These are phyloP conservation scores for Murraya koenigii DNA, from an alignment of 345 rosid species.

Conservation along the genomic window DNA sequence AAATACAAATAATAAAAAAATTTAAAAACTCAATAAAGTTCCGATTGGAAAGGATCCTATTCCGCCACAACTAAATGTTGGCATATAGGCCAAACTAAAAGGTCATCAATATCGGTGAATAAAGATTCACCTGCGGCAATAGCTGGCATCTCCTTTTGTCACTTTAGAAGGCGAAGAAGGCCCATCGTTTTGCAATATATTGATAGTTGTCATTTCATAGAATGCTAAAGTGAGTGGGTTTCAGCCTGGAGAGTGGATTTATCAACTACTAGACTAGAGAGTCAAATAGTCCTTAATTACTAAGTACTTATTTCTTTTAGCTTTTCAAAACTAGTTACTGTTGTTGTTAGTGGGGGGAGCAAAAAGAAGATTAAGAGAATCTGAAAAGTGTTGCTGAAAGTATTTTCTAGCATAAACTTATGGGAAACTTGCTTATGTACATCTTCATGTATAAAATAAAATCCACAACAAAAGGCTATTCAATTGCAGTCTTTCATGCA, in stretches of 20 bases:
- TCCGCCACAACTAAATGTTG: neutral
- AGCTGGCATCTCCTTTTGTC: constrained; percentile 9
- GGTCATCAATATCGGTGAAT: neutral
- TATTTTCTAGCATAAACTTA: neutral
- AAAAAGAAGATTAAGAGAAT: neutral
- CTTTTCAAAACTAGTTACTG: neutral
- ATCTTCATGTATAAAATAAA: neutral
- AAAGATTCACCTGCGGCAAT: neutral
- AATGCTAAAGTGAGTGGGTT: neutral
- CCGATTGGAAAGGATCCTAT: too few species aligned
- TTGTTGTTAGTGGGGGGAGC: neutral
- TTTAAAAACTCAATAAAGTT: too few species aligned
- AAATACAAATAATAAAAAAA: too few species aligned
- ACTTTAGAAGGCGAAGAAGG: neutral
- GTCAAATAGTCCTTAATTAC: neutral
- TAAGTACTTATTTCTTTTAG: neutral
- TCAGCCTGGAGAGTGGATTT: too few species aligned
- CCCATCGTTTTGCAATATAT: too few species aligned
- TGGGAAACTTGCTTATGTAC: neutral
- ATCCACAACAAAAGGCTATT: neutral
- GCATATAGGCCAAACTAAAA: neutral
- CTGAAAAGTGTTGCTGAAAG: neutral
- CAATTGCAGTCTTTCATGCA: neutral
- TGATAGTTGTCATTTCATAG: neutral
- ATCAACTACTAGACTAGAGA: too few species aligned